phyloP scores from a whole-genome alignment of 192 early-diverging fungal genomes.

The Podochytrium sp. region DNA sequence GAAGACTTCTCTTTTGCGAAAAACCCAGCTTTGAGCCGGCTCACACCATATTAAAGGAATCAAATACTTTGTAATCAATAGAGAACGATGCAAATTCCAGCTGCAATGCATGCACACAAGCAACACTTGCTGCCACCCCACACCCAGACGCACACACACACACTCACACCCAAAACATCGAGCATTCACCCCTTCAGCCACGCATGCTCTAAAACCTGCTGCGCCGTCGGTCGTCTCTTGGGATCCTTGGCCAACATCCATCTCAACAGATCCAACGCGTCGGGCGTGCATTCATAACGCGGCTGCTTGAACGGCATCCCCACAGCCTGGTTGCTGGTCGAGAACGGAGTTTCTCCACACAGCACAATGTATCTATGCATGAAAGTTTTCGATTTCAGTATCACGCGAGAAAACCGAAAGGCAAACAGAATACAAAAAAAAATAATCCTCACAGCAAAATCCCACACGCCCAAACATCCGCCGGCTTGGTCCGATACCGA shows the following conservation, averaged over 20 bases:
- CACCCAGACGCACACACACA: too few relatives aligned
- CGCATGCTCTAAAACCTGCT: slow-evolving; percentile 60
- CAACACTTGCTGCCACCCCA: too few relatives aligned
- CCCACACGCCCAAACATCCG: slow-evolving; percentile 73
- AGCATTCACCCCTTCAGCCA: slow-evolving; percentile 62
- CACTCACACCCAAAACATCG: too few relatives aligned
- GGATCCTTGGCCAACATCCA: slow-evolving; percentile 66
- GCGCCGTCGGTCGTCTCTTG: slow-evolving; percentile 56
- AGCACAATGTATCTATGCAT: neutral
- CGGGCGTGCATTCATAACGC: slow-evolving; percentile 45
- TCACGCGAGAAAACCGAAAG: too few relatives aligned
- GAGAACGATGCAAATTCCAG: too few relatives aligned
- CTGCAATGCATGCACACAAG: too few relatives aligned
- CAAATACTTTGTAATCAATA: too few relatives aligned
- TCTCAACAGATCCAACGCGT: slow-evolving; percentile 59
- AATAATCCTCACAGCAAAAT: slow-evolving; percentile 73
- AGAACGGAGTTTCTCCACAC: slow-evolving; percentile 61
- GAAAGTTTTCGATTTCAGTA: neutral
- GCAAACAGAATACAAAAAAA: neutral
- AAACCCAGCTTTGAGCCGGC: too few relatives aligned
- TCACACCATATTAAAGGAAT: too few relatives aligned
- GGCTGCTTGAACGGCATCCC: slow-evolving; percentile 48
- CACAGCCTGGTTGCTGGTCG: slow-evolving; percentile 52
- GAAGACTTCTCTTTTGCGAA: too few relatives aligned
- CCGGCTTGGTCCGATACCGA: slow-evolving; percentile 47